These are phyloP conservation scores for Penicillium lividum DNA, from an alignment of 495 filamentous ascomycete genomes.

Conservation along the genomic window DNA sequence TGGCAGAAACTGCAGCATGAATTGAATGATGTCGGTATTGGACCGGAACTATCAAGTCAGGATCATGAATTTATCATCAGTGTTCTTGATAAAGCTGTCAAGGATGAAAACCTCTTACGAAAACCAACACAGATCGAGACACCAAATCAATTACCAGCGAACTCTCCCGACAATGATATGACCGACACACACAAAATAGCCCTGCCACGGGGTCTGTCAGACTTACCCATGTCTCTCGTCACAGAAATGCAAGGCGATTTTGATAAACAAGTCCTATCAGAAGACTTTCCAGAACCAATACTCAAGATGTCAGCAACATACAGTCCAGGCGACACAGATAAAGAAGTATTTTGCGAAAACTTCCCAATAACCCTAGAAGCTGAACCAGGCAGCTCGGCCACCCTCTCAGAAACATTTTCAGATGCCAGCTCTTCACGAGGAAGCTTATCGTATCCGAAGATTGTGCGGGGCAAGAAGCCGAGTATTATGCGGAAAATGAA, in stretches of 20 bases:
- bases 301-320: conserved; percentile 1
- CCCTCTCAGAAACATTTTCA: neutral
- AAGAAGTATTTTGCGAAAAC: conserved; percentile 5
- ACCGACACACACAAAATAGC: conserved; percentile 12
- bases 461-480: conserved; percentile 10
- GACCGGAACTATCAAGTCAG: conserved; percentile 9
- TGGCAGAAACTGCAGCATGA: conserved; percentile 18
- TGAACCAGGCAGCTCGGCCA: neutral
- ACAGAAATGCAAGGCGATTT: conserved; percentile 5
- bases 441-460: neutral
- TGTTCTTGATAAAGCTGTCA: conserved; percentile 9
- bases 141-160: neutral
- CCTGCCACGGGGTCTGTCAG: neutral
- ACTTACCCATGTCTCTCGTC: conserved; percentile 1
- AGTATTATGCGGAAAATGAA: conserved; percentile 18
- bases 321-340: neutral
- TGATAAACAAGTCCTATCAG: conserved; percentile 9
- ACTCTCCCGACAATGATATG: neutral
- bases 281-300: conserved; percentile 13
- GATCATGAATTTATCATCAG: conserved; percentile 19
- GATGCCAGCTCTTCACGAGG: conserved; percentile 5
- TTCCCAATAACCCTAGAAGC: conserved; percentile 2
- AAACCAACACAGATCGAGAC: neutral
- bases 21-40: conserved; percentile 14
- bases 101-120: conserved; percentile 12